Percentiles rank a stretch among this genome's conserved stretches.
Conservation (phyloP, 106 monocot genomes). For the Ottelia alismoides region DNA sequence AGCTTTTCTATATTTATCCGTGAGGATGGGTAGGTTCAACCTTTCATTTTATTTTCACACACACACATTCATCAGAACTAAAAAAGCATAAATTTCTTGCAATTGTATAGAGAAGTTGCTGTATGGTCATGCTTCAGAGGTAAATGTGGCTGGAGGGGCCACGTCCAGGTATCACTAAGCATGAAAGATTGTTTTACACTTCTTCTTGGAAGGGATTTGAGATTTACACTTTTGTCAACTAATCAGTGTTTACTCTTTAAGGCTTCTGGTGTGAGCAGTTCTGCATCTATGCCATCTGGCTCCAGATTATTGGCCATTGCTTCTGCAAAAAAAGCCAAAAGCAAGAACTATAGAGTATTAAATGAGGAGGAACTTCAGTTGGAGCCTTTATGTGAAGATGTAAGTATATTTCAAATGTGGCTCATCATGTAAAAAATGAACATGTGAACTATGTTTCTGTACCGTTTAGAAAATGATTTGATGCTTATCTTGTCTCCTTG, state of each 20-base stretch:
- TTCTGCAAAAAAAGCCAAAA: slow-evolving; percentile 5
- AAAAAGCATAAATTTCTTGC: neutral
- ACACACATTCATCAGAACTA: neutral
- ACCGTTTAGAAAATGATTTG: too few species aligned
- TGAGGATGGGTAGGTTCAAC: slow-evolving; percentile 46
- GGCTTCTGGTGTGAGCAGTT: slow-evolving; percentile 14
- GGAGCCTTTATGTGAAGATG: slow-evolving; percentile 65
- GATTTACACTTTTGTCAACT: too few species aligned
- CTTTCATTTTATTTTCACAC: neutral
- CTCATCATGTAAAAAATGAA: too few species aligned
- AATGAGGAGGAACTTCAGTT: slow-evolving; percentile 49
- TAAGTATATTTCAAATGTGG: slow-evolving; percentile 12
- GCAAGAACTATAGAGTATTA: slow-evolving; percentile 26
- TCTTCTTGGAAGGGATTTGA: too few species aligned
- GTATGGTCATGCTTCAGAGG: slow-evolving; percentile 70
- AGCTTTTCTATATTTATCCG: slow-evolving; percentile 47
- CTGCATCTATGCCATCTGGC: too few species aligned
- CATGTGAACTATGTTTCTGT: too few species aligned
- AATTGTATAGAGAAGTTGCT: slow-evolving; percentile 19
- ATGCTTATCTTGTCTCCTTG: too few species aligned
- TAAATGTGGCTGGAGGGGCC: slow-evolving; percentile 72
- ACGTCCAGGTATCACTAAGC: slow-evolving; percentile 21
- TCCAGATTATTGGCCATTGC: too few species aligned
- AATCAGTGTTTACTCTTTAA: slow-evolving; percentile 16
- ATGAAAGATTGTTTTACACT: neutral